These are phyloP conservation scores for Melampsora medusae DNA, from an alignment of 1,284 basidiomycete genomes.

Conservation along the genomic window DNA sequence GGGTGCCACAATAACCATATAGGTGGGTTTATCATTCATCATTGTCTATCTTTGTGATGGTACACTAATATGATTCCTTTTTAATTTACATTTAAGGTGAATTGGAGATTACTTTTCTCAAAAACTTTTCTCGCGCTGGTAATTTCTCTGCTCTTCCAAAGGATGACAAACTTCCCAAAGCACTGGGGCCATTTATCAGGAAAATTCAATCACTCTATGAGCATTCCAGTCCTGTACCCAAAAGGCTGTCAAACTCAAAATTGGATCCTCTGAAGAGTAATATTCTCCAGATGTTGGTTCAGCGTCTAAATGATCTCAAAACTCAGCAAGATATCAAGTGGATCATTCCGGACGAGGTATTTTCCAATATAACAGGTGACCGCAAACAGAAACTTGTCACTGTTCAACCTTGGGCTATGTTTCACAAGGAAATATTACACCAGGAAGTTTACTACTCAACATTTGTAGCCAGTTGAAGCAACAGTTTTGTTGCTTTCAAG, in stretches of 20 bases:
- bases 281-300: neutral
- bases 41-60: no score
- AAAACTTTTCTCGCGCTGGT: slow-evolving; percentile 11
- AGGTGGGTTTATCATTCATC: neutral
- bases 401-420: neutral
- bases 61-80: no score
- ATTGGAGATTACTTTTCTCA: neutral
- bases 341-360: no score
- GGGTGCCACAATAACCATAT: slow-evolving; percentile 10
- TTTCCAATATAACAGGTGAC: no score
- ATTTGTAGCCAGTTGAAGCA: neutral
- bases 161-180: neutral
- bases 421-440: neutral
- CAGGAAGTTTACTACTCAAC: neutral
- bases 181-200: neutral
- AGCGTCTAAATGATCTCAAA: neutral
- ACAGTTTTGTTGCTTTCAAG: neutral
- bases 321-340: no score
- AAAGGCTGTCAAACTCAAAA: slow-evolving; percentile 67
- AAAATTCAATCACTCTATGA: neutral
- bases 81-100: neutral
- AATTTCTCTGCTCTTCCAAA: neutral
- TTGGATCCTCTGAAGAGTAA: slow-evolving; percentile 47
- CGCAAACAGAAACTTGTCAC: neutral
- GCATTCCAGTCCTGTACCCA: slow-evolving; percentile 49